Conservation (phyloP, 805 yeast genomes). For the Cyberlindnera saturnus region DNA sequence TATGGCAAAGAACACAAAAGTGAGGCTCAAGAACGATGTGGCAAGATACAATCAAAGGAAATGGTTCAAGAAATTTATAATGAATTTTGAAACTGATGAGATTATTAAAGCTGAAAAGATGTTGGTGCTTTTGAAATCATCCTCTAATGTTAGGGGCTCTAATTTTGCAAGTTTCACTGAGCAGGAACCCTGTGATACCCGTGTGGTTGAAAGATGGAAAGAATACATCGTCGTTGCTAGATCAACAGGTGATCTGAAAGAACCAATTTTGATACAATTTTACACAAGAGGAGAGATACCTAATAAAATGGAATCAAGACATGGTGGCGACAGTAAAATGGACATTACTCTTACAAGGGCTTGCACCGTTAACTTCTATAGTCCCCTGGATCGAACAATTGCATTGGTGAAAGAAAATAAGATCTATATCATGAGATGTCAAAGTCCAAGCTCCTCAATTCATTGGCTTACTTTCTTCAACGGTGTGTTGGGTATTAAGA, state of each 20-base stretch:
- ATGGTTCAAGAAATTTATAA: conserved; percentile 25
- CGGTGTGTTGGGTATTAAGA: conserved; percentile 38
- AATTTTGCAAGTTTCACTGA: conserved; percentile 38
- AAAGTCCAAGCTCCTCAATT: conserved; percentile 46
- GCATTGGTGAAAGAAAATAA: conserved; percentile 34
- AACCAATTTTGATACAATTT: conserved; percentile 60
- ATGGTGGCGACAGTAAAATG: conserved; percentile 14
- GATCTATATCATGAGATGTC: conserved; percentile 52
- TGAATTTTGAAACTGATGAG: conserved; percentile 45
- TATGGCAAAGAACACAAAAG: conserved; percentile 18
- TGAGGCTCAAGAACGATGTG: conserved; percentile 6
- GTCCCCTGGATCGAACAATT: conserved; percentile 64
- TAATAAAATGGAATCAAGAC: conserved; percentile 9
- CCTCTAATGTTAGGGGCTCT: conserved; percentile 16
- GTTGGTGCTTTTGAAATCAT: conserved; percentile 54
- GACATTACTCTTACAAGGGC: conserved; percentile 26
- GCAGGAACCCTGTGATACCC: conserved; percentile 43
- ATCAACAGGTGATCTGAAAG: conserved; percentile 42
- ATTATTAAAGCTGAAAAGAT: conserved; percentile 61
- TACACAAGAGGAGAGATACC: conserved; percentile 40
- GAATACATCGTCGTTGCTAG: conserved; percentile 73
- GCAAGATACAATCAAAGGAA: conserved; percentile 12
- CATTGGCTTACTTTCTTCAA: conserved; percentile 60
- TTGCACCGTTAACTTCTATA: conserved; percentile 49
- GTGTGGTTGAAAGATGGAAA: conserved; percentile 68